These are phyloP conservation scores for Corynespora cassiicola DNA, from an alignment of 2,329 filamentous ascomycete species.

Conservation along the genomic window DNA sequence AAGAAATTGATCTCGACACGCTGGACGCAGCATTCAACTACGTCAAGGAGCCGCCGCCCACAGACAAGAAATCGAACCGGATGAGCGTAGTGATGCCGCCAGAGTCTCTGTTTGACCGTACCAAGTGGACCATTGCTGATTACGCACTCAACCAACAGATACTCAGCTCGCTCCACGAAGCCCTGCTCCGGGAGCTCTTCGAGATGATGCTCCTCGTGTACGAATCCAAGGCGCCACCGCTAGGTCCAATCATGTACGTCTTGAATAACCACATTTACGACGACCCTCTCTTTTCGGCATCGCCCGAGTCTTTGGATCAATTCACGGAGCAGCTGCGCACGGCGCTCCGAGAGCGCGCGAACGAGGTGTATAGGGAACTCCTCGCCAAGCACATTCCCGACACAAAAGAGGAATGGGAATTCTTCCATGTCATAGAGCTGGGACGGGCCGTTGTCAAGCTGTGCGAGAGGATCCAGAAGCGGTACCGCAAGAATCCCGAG, in stretches of 20 bases:
- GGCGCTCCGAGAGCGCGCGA: slow-evolving; percentile 75
- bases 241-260: slow-evolving; percentile 80
- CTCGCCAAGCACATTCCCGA: slow-evolving; percentile 82
- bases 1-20: slow-evolving; percentile 80
- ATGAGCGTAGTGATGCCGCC: slow-evolving; percentile 51
- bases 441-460: slow-evolving; percentile 86
- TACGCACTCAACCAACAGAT: slow-evolving; percentile 72
- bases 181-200: slow-evolving; percentile 84
- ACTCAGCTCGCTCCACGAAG: slow-evolving; percentile 77
- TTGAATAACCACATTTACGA: slow-evolving; percentile 81
- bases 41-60: slow-evolving; percentile 73
- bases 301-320: slow-evolving; percentile 71
- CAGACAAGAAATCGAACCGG: slow-evolving; percentile 66
- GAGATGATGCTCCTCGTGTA: slow-evolving; percentile 88
- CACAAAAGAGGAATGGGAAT: slow-evolving; percentile 84
- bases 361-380: slow-evolving; percentile 78
- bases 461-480: slow-evolving; percentile 87
- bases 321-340: slow-evolving; percentile 77
- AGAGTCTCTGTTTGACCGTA: slow-evolving; percentile 54
- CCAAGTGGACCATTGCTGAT: slow-evolving; percentile 59
- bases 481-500: slow-evolving; percentile 85
- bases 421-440: slow-evolving; percentile 86
- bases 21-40: slow-evolving; percentile 84
- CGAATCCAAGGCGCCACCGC: slow-evolving; percentile 82
- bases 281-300: slow-evolving; percentile 77